A percentile compares a stretch with the other conserved stretches of the same genome.
These are phyloP conservation scores for Hyaloperonospora brassicae DNA, from an alignment of 352 stramenopile species.

Conservation along the genomic window DNA sequence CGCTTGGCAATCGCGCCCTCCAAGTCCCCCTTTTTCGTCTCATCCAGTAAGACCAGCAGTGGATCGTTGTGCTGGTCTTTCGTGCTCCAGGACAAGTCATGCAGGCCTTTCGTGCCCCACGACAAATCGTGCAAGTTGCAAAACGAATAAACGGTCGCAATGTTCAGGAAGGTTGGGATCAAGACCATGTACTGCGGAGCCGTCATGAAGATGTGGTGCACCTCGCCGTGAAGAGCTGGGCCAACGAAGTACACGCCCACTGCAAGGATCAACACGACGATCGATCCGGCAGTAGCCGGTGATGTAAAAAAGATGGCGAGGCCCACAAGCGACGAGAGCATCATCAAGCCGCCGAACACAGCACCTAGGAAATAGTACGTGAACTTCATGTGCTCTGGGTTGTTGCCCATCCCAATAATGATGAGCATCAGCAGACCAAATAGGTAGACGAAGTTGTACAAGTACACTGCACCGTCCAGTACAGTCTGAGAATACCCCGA, in stretches of 20 bases:
- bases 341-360: constrained; percentile 70
- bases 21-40: constrained; percentile 72
- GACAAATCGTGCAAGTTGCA: constrained; percentile 85
- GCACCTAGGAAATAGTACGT: constrained; percentile 77
- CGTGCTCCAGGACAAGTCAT: too few relatives aligned
- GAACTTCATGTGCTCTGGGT: constrained; percentile 82
- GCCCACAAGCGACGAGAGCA: constrained; percentile 63
- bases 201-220: constrained; percentile 80
- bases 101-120: constrained; percentile 77
- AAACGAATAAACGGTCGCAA: constrained; percentile 87
- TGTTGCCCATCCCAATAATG: constrained; percentile 82
- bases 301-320: constrained; percentile 72
- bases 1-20: constrained; percentile 78
- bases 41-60: constrained; percentile 31
- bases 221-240: constrained; percentile 61
- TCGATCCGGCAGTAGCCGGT: constrained; percentile 36
- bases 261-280: constrained; percentile 57
- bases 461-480: constrained; percentile 54
- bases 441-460: constrained; percentile 77
- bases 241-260: constrained; percentile 80
- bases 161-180: constrained; percentile 85
- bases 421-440: constrained; percentile 77
- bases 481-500: constrained; percentile 50
- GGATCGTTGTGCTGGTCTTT: too few relatives aligned
- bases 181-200: constrained; percentile 84